Evolutionary conservation across 345 rosid genomes (phyloP), one percentile per base, ranked within the genome.

Genomic region (Gossypium herbaceum): DNA sequence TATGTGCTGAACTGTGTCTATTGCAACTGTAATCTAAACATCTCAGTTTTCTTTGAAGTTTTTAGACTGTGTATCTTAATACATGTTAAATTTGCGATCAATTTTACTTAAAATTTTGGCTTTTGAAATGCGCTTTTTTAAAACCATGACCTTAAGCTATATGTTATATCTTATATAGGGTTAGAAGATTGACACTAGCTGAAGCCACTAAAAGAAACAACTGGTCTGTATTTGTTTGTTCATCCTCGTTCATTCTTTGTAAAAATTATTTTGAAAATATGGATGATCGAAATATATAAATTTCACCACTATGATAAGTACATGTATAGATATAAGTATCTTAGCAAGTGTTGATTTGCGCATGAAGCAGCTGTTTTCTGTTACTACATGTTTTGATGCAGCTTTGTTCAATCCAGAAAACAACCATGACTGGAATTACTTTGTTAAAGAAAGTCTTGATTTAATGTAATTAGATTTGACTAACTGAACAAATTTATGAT

Each of bases 1-100:
- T 94, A 82, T 55, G 88, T 66, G 20, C 80, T 62, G 43, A 60
- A 71, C 56, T 10, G 65, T 75, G 60, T 73, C 20, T 59, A 0
- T 12, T 64, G 34, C 56, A 15, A 48, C 51, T 45, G 3, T 44
- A 12, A 25, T 25, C n/a, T 69, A 39, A 59, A 71, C n/a, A 25
- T 79, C 22, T 68, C 64, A 47, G 45, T 66, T 12, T 43, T 58
- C 15, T 52, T 51, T 63, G 48, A 57, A 41, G 65, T 56, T 47
- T 5, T 59, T 24, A 16, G 24, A 73, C 47, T 9, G 41, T 8
- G 16, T 24, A 57, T 41, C 20, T 57, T 56, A n/a, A 20, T 56
- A 41, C 13, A 20, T 25, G 59, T 16, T 12, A 51, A 68, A 69
- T 27, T 69, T 50, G 3, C 9, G 2, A 69, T 69, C 73, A 51